phyloP scores from a whole-genome alignment of 2,329 filamentous ascomycete genomes.

The Teratosphaeria viscida region DNA sequence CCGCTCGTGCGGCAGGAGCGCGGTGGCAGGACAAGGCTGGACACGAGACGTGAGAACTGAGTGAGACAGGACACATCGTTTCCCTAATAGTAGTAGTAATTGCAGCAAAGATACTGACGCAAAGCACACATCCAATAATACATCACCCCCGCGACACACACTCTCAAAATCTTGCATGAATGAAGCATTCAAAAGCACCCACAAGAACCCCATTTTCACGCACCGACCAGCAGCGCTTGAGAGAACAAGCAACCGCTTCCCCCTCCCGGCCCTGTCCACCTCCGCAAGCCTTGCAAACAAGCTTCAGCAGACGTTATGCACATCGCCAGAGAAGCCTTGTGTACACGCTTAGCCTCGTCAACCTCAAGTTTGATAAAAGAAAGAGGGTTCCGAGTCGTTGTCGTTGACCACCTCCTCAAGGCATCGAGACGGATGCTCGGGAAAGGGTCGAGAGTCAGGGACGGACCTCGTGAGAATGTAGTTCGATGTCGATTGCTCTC shows the following conservation, averaged over 20 bases:
- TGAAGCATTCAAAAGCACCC: not conserved
- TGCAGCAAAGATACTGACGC: not conserved
- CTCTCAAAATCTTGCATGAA: not conserved
- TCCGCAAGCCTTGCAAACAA: not conserved
- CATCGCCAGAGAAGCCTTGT: not conserved
- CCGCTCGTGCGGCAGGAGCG: no score
- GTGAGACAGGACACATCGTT: not conserved
- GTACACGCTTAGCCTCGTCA: not conserved
- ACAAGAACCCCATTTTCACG: not conserved
- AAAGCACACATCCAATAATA: not conserved
- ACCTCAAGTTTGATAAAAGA: not conserved
- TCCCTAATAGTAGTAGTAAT: not conserved
- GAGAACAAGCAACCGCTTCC: not conserved
- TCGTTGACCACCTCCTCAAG: not conserved
- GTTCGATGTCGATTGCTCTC: not conserved
- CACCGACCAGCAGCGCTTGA: not conserved
- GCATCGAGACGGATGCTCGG: not conserved
- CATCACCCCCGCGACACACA: not conserved
- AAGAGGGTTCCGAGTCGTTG: not conserved
- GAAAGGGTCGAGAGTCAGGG: not conserved
- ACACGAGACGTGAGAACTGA: not conserved
- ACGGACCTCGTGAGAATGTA: not conserved
- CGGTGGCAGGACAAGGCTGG: no score
- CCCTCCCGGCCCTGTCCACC: not conserved
- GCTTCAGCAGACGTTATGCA: not conserved